Conservation (phyloP, 106 monocot species). For the Apostasia shenzhenica region DNA sequence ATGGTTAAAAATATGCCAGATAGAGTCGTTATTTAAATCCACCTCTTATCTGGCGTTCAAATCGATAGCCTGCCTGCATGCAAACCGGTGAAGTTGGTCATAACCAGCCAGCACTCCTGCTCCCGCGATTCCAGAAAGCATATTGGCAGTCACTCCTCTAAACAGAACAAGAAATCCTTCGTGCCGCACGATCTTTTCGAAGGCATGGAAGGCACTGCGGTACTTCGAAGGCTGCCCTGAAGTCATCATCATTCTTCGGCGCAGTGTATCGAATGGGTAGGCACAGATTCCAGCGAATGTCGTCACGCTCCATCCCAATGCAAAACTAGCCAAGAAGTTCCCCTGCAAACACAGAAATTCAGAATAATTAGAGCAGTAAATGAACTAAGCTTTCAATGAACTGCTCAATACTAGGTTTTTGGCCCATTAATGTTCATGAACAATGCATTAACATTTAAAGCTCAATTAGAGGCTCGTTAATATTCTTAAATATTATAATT, state of each 20-base stretch:
- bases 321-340: constrained; percentile 82
- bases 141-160: constrained; percentile 78
- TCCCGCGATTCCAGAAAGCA: constrained; percentile 88
- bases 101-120: constrained; percentile 87
- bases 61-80: constrained; percentile 24
- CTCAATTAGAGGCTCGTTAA: no score
- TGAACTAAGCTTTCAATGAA: no score
- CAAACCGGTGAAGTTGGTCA: constrained; percentile 61
- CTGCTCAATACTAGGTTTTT: no score
- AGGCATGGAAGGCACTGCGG: constrained; percentile 45
- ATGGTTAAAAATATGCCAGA: no score
- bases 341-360: constrained; percentile 31
- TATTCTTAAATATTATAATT: no score
- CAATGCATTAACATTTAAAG: no score
- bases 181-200: constrained; percentile 37
- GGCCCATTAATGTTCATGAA: no score
- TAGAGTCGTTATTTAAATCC: constrained; percentile 14
- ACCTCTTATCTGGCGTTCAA: constrained; percentile 22
- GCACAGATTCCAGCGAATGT: constrained; percentile 74
- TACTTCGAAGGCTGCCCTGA: constrained; percentile 76
- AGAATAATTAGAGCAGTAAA: no score
- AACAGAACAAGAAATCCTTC: constrained; percentile 66
- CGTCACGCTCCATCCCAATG: constrained; percentile 68
- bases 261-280: constrained; percentile 90
- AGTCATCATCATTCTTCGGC: constrained; percentile 93